Base-by-base conservation (phyloP, 2,329 filamentous ascomycete species). In the Arthrinium puccinioides region DNA sequence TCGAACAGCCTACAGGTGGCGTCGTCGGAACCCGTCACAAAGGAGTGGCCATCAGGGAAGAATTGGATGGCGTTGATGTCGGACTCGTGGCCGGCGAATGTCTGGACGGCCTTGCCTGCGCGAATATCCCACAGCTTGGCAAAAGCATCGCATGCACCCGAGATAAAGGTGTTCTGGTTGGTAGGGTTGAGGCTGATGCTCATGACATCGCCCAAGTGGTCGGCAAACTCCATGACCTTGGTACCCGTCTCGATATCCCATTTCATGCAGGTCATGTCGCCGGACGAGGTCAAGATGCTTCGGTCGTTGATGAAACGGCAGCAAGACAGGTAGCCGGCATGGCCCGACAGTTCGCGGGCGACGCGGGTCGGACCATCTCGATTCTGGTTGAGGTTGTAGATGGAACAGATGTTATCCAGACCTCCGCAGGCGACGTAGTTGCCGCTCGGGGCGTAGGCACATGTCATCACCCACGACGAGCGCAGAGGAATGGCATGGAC, bases 401-500 rank as follows among this genome's bases (percentile, higher is more conserved):
- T 96, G 54, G 90, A 97, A 75, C 92, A 97, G 60, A 98, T 97
- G 67, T 98, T 98, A 69, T 98, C 92, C 47, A 97, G 78, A 72
- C 92, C 92, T 76, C 92, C 92, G 61, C 92, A 98, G 39, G 92
- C 92, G 41, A 98, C 92, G 61, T 90, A 98, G 70, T 98, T 98
- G 39, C 92, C 92, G 59, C 88, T 95, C 10, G 92, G 92, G 44
- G 92, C 90, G 63, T 98, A 98, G 58, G 92, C 92, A 76, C 92
- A 98, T 49, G 92, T 98, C 92, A 98, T 98, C 66, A 98, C 92
- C 92, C 92, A 98, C 11, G 92, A 98, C 11, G 92, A 97, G 47
- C 92, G 82, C 41, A 98, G 75, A 23, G 92, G 92, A 53, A 98
- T 97, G 62, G 92, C 92, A 66, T 98, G 92, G 44, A 98, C 92